phyloP scores from a whole-genome alignment of 2,329 filamentous ascomycete species.

The Huntiella abstrusa region DNA sequence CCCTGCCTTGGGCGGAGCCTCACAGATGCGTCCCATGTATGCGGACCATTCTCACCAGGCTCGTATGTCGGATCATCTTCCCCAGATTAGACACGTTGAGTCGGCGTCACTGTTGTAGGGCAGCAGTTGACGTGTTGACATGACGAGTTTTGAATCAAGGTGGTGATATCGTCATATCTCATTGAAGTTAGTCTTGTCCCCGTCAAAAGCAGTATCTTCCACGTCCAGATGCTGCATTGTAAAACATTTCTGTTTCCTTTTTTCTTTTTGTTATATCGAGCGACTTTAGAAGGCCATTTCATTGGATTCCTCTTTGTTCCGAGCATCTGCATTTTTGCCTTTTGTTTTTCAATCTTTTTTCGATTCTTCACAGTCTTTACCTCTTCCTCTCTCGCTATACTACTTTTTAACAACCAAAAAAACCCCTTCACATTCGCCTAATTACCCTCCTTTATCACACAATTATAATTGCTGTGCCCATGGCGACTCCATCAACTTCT shows the following conservation, averaged over 20 bases:
- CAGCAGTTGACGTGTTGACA: neutral
- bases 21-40: neutral
- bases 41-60: slow-evolving; percentile 5
- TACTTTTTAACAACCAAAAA: slow-evolving; percentile 4
- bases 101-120: slow-evolving; percentile 6
- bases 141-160: neutral
- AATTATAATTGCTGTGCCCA: neutral
- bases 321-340: neutral
- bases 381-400: neutral
- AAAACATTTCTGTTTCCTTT: slow-evolving; percentile 5
- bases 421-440: neutral
- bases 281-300: no score
- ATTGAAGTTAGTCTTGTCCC: no score
- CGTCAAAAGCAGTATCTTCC: no score
- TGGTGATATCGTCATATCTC: no score
- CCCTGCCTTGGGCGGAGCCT: slow-evolving; percentile 29
- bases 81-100: slow-evolving; percentile 7
- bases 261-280: no score
- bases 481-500: neutral
- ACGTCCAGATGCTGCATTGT: neutral
- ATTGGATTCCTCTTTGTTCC: no score
- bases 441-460: neutral
- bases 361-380: slow-evolving; percentile 9
- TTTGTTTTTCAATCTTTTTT: slow-evolving; percentile 2
- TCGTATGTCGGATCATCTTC: slow-evolving; percentile 6